These are phyloP conservation scores for Nemania sp. DNA, from an alignment of 2,329 filamentous ascomycete genomes.

Conservation along the genomic window DNA sequence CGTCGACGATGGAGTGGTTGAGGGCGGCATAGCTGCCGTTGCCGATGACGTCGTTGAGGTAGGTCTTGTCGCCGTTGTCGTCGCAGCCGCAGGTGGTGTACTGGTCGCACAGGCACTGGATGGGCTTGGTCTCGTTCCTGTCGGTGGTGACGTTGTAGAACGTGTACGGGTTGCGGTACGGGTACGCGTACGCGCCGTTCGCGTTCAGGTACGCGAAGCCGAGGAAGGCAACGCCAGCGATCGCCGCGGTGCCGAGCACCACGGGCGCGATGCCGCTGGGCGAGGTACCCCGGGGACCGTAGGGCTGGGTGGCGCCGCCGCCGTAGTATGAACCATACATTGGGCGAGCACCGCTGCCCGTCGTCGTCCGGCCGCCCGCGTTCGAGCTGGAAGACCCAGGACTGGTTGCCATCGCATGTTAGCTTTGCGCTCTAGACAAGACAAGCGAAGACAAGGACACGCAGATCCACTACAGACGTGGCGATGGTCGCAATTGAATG, in stretches of 20 bases:
- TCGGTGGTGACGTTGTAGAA: slow-evolving; percentile 56
- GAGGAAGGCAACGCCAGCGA: slow-evolving; percentile 62
- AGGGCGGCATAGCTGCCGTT: slow-evolving; percentile 62
- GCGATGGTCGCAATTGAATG: not conserved
- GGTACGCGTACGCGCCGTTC: slow-evolving; percentile 60
- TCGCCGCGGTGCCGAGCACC: slow-evolving; percentile 49
- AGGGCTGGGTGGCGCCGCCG: slow-evolving; percentile 66
- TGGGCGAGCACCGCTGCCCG: slow-evolving; percentile 61
- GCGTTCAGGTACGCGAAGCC: slow-evolving; percentile 60
- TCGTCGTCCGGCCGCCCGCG: slow-evolving; percentile 55
- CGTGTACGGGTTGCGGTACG: slow-evolving; percentile 46
- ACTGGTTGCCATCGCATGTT: slow-evolving; percentile 25
- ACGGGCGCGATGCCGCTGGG: slow-evolving; percentile 55
- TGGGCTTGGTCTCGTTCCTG: slow-evolving; percentile 61
- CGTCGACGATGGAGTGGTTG: slow-evolving; percentile 64
- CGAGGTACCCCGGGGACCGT: slow-evolving; percentile 52
- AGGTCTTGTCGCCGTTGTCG: slow-evolving; percentile 66
- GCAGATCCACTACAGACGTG: not conserved
- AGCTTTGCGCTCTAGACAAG: not conserved
- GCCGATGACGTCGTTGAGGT: slow-evolving; percentile 65
- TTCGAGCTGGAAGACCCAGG: slow-evolving; percentile 43
- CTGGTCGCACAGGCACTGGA: slow-evolving; percentile 63
- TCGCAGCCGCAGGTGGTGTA: slow-evolving; percentile 58
- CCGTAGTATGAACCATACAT: slow-evolving; percentile 66
- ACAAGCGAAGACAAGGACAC: too few relatives aligned